Conservation (phyloP, 192 early-diverging fungal species). For the Nowakowskiella sp. region DNA sequence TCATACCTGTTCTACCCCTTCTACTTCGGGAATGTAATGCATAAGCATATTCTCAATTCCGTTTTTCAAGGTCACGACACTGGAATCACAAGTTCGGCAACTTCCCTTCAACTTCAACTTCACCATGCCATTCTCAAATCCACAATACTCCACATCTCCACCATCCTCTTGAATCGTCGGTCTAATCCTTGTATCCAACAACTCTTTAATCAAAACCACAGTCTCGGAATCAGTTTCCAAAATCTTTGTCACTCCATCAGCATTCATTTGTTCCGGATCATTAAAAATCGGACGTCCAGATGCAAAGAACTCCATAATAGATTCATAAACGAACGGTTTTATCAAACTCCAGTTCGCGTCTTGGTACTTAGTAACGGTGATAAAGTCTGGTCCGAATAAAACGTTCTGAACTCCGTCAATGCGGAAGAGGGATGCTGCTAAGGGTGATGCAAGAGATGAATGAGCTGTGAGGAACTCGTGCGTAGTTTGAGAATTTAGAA, state of each 20-base stretch:
- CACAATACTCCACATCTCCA: slow-evolving; percentile 93
- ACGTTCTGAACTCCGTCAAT: slow-evolving; percentile 89
- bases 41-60: slow-evolving; percentile 99
- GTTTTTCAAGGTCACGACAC: slow-evolving; percentile 89
- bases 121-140: slow-evolving; percentile 81
- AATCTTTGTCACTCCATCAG: slow-evolving; percentile 54
- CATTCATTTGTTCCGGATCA: slow-evolving; percentile 17
- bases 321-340: slow-evolving; percentile 84
- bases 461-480: slow-evolving; percentile 78
- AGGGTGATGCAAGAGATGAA: slow-evolving; percentile 62
- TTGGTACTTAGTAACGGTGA: slow-evolving; percentile 86
- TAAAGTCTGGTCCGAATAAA: slow-evolving; percentile 89
- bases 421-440: slow-evolving; percentile 82
- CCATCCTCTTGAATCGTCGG: slow-evolving; percentile 95
- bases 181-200: slow-evolving; percentile 89
- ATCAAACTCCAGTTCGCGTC: slow-evolving; percentile 92
- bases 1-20: slow-evolving; percentile 63
- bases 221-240: slow-evolving; percentile 77
- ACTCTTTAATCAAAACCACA: slow-evolving; percentile 97
- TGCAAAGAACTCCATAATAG: slow-evolving; percentile 84
- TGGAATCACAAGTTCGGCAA: slow-evolving; percentile 89
- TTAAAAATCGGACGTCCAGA: slow-evolving; percentile 72
- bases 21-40: slow-evolving; percentile 96
- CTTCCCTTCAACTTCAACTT: slow-evolving; percentile 87
- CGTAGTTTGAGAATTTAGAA: slow-evolving; percentile 58